Percentiles rank a stretch among this genome's conserved stretches.
phyloP scores from a whole-genome alignment of 1,284 basidiomycete genomes.

The Leccinum fuscescens region DNA sequence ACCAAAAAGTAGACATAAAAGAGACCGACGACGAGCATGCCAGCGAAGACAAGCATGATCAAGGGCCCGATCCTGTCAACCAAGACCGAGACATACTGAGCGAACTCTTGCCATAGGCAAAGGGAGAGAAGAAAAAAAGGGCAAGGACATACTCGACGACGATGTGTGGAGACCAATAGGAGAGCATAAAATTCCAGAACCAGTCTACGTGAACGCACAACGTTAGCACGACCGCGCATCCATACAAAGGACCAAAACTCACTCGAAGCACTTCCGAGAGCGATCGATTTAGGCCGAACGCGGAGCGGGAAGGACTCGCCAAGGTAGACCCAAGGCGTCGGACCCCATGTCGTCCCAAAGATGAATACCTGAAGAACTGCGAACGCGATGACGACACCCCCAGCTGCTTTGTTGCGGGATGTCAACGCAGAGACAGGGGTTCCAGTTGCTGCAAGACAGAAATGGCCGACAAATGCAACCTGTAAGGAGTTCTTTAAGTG shows the following conservation, averaged over 20 bases:
- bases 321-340: constrained; percentile 59
- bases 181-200: constrained; percentile 62
- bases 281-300: constrained; percentile 61
- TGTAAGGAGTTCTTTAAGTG: constrained; percentile 18
- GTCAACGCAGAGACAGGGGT: constrained; percentile 43
- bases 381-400: constrained; percentile 55
- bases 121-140: not conserved
- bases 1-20: constrained; percentile 46
- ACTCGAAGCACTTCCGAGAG: constrained; percentile 55
- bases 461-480: constrained; percentile 74
- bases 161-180: constrained; percentile 54
- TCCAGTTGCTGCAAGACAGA: constrained; percentile 47
- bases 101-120: not conserved
- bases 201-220: constrained; percentile 36
- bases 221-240: not conserved
- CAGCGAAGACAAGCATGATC: constrained; percentile 75
- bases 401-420: constrained; percentile 44
- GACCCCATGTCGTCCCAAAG: constrained; percentile 57
- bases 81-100: not conserved
- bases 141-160: constrained; percentile 35
- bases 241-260: constrained; percentile 13
- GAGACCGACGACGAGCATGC: constrained; percentile 69
- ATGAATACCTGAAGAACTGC: constrained; percentile 59
- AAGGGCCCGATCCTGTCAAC: constrained; percentile 62
- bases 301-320: constrained; percentile 63